Base-by-base conservation (phyloP, 2,329 filamentous ascomycete genomes). In the Epichloe sp. region DNA sequence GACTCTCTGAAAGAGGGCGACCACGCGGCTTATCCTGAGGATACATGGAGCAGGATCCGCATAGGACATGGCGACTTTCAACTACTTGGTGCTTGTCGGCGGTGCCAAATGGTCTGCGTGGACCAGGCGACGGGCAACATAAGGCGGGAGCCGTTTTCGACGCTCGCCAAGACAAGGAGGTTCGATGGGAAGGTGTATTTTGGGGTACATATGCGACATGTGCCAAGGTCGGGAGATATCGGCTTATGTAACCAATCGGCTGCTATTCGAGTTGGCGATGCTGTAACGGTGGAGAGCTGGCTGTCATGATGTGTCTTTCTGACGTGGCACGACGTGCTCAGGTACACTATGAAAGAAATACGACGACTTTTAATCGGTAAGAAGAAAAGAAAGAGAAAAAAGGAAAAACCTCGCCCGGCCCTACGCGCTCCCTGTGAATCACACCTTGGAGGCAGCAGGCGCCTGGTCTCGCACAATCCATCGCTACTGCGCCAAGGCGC, bases 81-180 rank as follows among this genome's bases (percentile, higher is more conserved):
- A 54, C 79, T 94, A 60, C 69, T 97, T 4, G 91, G 90, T 0
- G 79, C 86, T 3, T 98, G 93, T 61, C 79, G 88, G 54, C 75
- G 93, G 53, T 98, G 93, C 59, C 89, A 95, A 65, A 97, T 98
- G 90, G 85, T 98, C 10, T 96, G 91, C 63, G 80, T 97, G 44
- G 83, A 98, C 61, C 93, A 96, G 65, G 73, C 81, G 45, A 95
- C 85, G 12, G 89, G 82, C 0, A 75, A 81, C 55, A 86, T 82
- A 64, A 80, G 82, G 56, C 81, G 88, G 55, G 93, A 97, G 65
- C 93, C 93, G 0, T 95, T 93, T 62, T 79, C 86, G 3, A 96
- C 89, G 1, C 70, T 98, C 53, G 84, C 86, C 2, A 95, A 94
- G 71, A 95, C 88, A 11, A 79, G 93, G 58, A 79, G 87, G 52